Percentiles rank a stretch among this genome's conserved stretches.
Conservation (phyloP, 2,329 filamentous ascomycete genomes). For the Penicillium capsulatum region DNA sequence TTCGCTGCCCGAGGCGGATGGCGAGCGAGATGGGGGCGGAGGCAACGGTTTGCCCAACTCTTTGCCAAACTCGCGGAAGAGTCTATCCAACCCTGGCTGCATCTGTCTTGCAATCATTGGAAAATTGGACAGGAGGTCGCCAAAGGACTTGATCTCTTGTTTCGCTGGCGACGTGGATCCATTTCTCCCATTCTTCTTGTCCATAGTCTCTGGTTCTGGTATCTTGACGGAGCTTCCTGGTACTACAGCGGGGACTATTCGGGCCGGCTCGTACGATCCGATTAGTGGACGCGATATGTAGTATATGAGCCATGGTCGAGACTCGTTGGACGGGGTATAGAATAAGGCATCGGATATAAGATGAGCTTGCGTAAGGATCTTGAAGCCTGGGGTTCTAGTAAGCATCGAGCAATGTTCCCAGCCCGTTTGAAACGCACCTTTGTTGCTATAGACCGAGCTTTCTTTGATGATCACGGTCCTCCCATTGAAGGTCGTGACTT, state of each 20-base stretch:
- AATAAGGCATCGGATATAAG: slow-evolving; percentile 78
- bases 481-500: slow-evolving; percentile 88
- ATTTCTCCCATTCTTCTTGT: slow-evolving; percentile 23
- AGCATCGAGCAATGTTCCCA: slow-evolving; percentile 11
- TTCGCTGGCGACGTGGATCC: slow-evolving; percentile 53
- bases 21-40: slow-evolving; percentile 55
- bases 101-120: slow-evolving; percentile 95
- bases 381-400: slow-evolving; percentile 64
- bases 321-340: slow-evolving; percentile 83
- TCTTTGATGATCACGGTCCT: slow-evolving; percentile 94
- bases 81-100: slow-evolving; percentile 81
- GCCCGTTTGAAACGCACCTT: slow-evolving; percentile 57
- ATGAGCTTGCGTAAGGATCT: slow-evolving; percentile 82
- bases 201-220: slow-evolving; percentile 17
- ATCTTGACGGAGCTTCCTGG: slow-evolving; percentile 40
- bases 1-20: slow-evolving; percentile 53
- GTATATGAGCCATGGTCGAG: slow-evolving; percentile 92
- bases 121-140: slow-evolving; percentile 83
- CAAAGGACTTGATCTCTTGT: slow-evolving; percentile 87
- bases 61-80: slow-evolving; percentile 83
- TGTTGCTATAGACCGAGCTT: slow-evolving; percentile 88
- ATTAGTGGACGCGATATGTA: slow-evolving; percentile 88
- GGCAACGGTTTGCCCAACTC: slow-evolving; percentile 82
- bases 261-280: slow-evolving; percentile 73
- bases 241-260: slow-evolving; percentile 62